Evolutionary conservation across 78 protist genomes (phyloP), one percentile per base, ranked within the genome.

Genomic region (Dictyostelium citrinum): DNA sequence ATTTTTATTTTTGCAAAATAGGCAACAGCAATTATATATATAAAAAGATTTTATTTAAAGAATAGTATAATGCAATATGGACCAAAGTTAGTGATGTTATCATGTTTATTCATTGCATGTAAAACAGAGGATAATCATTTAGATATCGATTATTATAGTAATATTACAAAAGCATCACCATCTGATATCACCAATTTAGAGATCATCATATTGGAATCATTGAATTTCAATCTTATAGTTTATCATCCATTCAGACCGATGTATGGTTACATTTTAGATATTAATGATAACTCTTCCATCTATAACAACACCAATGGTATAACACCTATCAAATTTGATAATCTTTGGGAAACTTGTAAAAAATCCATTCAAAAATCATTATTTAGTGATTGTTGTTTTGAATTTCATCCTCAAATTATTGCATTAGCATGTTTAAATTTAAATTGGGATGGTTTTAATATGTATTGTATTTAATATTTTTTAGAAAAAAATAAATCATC

Each of bases 61-160:
- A 88, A 67, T 17, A 41, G 71, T 61, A 75, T 78, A 31, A 88
- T 88, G 93, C 79, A 39, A n/a, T 22, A 33, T 20, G 80, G 51
- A 33, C 85, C 93, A 9, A 88, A 78, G 11, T 37, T 51, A 2
- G 58, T 68, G 24, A 88, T 88, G 93, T 43, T 51, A 31, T 37
- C 49, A 16, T 78, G 86, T 67, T 12, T 88, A 31, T 88, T 22
- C 79, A 11, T 88, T 29, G 93, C 93, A n/a, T 88, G 93, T 35
- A 88, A 88, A n/a, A 78, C 93, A 20, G 93, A 88, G 27, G 93
- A 88, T 29, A 78, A 78, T 88, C 85, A 78, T 78, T n/a, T 76
- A 16, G 93, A 88, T 10, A 88, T 88, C 33, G 93, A 78, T 46
- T 43, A 29, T 31, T 88, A 88, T 31, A 9, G 81, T 11, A 43